Percentiles rank a stretch among this genome's conserved stretches.
Evolutionary conservation across 2,329 filamentous ascomycete genomes (phyloP).

Genomic region (Ophiostoma novo-ulmi): DNA sequence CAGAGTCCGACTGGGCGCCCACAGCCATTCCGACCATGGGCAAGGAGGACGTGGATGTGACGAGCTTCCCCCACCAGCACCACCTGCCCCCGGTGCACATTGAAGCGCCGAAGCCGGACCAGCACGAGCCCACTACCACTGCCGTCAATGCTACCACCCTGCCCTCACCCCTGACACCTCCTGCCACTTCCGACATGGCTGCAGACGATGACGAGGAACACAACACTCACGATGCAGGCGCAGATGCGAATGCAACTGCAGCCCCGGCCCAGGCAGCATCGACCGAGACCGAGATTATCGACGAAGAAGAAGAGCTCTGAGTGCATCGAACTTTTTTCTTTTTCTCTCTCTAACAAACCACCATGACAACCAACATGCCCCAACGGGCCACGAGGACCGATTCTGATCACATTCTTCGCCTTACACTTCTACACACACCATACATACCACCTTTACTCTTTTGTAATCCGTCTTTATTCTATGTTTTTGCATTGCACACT

Average conservation of each 20-base stretch:
- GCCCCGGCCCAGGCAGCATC: neutral
- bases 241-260: neutral
- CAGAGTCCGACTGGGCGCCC: neutral
- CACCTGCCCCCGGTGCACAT: neutral
- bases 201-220: conserved; percentile 16
- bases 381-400: neutral
- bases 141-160: neutral
- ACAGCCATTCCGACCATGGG: neutral
- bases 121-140: neutral
- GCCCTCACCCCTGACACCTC: conserved; percentile 24
- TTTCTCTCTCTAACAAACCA: too few species aligned
- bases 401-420: neutral
- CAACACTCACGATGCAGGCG: neutral
- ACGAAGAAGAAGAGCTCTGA: neutral
- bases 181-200: conserved; percentile 22
- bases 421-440: conserved; percentile 3
- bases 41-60: neutral
- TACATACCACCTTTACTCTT: neutral
- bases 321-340: neutral
- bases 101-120: neutral
- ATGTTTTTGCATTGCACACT: neutral
- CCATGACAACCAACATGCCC: neutral
- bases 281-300: neutral
- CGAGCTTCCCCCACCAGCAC: conserved; percentile 10
- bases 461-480: conserved; percentile 6